A percentile compares a stretch with the other conserved stretches of the same genome.
These are phyloP conservation scores for Adansonia digitata DNA, from an alignment of 345 rosid species.

Conservation along the genomic window DNA sequence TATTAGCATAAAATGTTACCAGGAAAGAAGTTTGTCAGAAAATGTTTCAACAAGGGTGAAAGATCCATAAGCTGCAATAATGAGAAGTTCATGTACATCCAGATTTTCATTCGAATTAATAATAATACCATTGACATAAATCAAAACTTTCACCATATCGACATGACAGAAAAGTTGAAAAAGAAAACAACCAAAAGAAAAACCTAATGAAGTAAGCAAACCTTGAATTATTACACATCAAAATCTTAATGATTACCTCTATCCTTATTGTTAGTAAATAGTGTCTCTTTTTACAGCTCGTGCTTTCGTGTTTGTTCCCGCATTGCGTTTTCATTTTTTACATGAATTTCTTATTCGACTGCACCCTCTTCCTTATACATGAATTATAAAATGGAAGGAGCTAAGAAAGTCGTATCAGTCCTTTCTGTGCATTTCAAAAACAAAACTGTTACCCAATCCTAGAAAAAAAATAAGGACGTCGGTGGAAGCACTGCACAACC, in stretches of 20 bases:
- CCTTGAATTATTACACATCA: neutral
- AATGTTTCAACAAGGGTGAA: constrained; percentile 38
- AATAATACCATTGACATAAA: neutral
- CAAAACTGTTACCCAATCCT: neutral
- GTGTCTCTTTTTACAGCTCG: neutral
- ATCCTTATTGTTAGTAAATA: neutral
- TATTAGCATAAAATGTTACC: constrained; percentile 24
- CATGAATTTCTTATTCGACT: neutral
- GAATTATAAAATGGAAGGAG: neutral
- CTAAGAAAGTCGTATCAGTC: neutral
- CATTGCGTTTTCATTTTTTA: neutral
- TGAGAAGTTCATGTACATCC: neutral
- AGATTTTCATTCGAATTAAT: neutral
- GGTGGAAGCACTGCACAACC: neutral
- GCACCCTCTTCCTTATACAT: neutral
- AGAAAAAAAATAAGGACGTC: neutral
- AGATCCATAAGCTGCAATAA: constrained; percentile 47
- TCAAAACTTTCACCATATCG: neutral
- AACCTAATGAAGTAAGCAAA: neutral
- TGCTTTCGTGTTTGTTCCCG: neutral
- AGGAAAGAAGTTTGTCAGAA: constrained; percentile 40
- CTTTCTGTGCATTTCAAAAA: neutral
- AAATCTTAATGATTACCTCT: neutral
- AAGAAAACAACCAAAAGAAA: neutral
- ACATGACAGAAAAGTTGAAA: neutral